Evolutionary conservation across 148 eudicot species (phyloP), one percentile per base, ranked within the genome.

Genomic region (Rhododendron ovatum): DNA sequence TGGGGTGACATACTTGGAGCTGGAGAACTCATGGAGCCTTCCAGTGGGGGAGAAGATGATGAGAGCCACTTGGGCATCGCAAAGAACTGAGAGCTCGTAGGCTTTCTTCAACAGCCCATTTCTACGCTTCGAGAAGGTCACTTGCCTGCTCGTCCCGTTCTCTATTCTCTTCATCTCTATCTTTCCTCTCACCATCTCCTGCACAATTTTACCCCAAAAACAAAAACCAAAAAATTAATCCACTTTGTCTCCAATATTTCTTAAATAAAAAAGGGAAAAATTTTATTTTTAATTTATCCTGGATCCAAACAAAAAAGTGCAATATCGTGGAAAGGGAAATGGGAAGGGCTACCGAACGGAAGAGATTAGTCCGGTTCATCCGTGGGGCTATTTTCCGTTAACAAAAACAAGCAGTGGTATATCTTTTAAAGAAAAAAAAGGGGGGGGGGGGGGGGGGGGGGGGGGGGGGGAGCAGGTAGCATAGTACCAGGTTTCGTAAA

Each of bases 101-200:
- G 89, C 89, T 75, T 87, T 87, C 63, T 87, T 84, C 28, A 87
- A 45, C 59, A 84, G 80, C 51, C 89, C 87, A 81, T 87, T 87
- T 84, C 86, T 55, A 22, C 89, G 85, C 84, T 87, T 87, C 15
- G 89, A 87, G 78, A 87, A 87, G 10, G 89, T 87, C 37, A 87
- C 86, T 87, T 84, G 86, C 75, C 89, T 84, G 51, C 89, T 84
- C 11, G 84, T 87, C 43, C 86, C 83, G 71, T 84, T 80, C 84
- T 87, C 89, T 20, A 87, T 84, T 81, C 89, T 41, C 69, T 87
- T 87, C 83, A 87, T 67, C 79, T 87, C 83, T 12, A 85, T 55
- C 28, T 87, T 87, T 50, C 89, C 89, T 51, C 89, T 79, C 83
- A 79, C 86, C 89, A 87, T 87, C 74, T 79, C 76, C 11, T 7